phyloP scores from a whole-genome alignment of 148 eudicot genomes.

The Dysphania ambrosioides region DNA sequence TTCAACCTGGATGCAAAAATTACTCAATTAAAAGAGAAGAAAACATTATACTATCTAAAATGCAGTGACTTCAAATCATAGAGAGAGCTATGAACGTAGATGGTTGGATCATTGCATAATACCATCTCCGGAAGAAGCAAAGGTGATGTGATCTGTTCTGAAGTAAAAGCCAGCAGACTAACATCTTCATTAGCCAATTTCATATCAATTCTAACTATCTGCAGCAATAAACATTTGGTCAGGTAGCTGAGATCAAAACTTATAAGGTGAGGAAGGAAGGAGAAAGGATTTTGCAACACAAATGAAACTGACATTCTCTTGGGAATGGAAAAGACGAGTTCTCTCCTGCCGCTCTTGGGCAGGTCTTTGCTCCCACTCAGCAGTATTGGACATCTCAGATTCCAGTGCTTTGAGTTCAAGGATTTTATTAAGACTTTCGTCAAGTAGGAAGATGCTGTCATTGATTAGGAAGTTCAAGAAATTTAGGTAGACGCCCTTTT shows the following conservation, averaged over 20 bases:
- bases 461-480: conserved; percentile 88
- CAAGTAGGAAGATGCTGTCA: conserved; percentile 92
- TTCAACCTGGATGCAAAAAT: conserved; percentile 60
- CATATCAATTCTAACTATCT: conserved; percentile 96
- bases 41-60: background rate
- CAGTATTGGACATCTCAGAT: conserved; percentile 97
- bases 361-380: conserved; percentile 91
- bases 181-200: conserved; percentile 98
- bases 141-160: conserved; percentile 90
- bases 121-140: conserved; percentile 96
- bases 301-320: conserved; percentile 74
- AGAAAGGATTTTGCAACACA: background rate
- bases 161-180: conserved; percentile 84
- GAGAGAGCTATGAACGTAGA: background rate
- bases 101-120: conserved; percentile 6
- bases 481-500: conserved; percentile 93
- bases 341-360: conserved; percentile 98
- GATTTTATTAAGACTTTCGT: conserved; percentile 96
- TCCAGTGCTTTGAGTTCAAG: conserved; percentile 92
- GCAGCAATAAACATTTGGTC: conserved; percentile 24
- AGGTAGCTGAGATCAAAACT: background rate
- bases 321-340: conserved; percentile 84
- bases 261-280: background rate
- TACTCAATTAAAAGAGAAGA: background rate
- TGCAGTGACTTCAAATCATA: background rate